Evolutionary conservation across 768 basidiomycete genomes (phyloP).

Genomic region (Chalciporus sphaerocephalus): DNA sequence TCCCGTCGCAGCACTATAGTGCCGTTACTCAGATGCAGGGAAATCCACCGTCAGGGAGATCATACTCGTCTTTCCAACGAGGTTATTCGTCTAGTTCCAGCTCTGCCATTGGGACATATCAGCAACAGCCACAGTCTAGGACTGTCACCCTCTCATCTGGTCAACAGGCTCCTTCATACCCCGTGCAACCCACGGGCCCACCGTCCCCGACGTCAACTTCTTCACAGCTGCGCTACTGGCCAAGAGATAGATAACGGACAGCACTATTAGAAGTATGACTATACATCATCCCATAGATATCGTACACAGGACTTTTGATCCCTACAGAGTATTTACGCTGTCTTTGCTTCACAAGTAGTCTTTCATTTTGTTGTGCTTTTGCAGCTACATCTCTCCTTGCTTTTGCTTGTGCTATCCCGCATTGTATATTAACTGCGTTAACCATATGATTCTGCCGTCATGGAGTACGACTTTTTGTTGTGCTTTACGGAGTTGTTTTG

Average conservation of each 20-base stretch:
- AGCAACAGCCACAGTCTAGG: conserved; percentile 25
- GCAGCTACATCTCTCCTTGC: conserved; percentile 6
- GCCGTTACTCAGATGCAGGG: conserved; percentile 18
- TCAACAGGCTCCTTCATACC: conserved; percentile 25
- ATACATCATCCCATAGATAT: conserved; percentile 8
- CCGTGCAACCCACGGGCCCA: conserved; percentile 17
- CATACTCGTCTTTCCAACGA: conserved; percentile 28
- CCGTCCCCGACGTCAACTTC: conserved; percentile 25
- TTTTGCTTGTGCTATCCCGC: conserved; percentile 10
- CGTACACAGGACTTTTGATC: conserved; percentile 12
- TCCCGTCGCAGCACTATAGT: conserved; percentile 29
- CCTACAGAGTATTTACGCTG: conserved; percentile 1
- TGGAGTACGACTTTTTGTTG: background rate
- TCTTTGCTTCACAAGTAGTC: background rate
- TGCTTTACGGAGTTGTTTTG: conserved; percentile 21
- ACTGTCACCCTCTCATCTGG: conserved; percentile 17
- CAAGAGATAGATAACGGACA: conserved; percentile 24
- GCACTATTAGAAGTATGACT: conserved; percentile 7
- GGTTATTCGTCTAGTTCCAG: conserved; percentile 19
- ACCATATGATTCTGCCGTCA: conserved; percentile 12
- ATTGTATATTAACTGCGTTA: conserved; percentile 15
- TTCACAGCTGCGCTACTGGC: conserved; percentile 29
- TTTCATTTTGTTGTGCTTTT: conserved; percentile 2
- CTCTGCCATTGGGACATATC: conserved; percentile 21
- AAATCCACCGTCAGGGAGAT: conserved; percentile 23